Base-by-base conservation (phyloP, 208 protist species). In the Trypanosoma theileri region DNA sequence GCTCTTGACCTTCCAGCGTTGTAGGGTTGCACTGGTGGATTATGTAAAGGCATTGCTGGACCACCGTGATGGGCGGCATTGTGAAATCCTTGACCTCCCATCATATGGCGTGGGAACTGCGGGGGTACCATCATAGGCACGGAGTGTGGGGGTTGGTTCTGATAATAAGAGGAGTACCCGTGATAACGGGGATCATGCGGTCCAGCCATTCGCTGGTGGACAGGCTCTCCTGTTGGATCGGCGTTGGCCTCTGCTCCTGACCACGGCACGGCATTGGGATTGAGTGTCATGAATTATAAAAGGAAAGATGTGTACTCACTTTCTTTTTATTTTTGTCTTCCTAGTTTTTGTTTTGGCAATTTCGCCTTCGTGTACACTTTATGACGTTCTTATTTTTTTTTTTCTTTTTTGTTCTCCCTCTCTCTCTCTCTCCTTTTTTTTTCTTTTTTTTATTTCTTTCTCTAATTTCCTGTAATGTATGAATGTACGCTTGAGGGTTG, bases 261-360 rank as follows among this genome's bases (percentile, higher is more conserved):
- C 69, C 69, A 75, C 0, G 69, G 69, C 4, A 28, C 2, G 17
- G 69, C 69, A 54, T 75, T 69, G 21, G 69, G 69, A 44, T 75
- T 75, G 4, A 75, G 56, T 8, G 59, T 53, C 57, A 73, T 73
- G 8, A 22, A 17, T 57, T 48, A 24, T 31, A 52, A 46, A 40
- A 46, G 44, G 44, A 48, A n/a, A 48, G 16, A n/a, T 48, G 16
- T 48, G 10, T 48, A 48, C 28, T 35, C 28, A 35, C 28, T 48
- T 48, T 48, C 44, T 48, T n/a, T 17, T 48, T 14, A 14, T 11
- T 1, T 17, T 3, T n/a, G 13, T 48, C 44, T 17, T 9, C 16
- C 44, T n/a, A 9, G 13, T 48, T n/a, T 48, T 48, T 56, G 52
- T 24, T 22, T 24, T 31, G 10, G 22, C 28, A 6, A 35, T 35